Base-by-base conservation (phyloP, 352 stramenopile species). In the Phytophthora pisi region DNA sequence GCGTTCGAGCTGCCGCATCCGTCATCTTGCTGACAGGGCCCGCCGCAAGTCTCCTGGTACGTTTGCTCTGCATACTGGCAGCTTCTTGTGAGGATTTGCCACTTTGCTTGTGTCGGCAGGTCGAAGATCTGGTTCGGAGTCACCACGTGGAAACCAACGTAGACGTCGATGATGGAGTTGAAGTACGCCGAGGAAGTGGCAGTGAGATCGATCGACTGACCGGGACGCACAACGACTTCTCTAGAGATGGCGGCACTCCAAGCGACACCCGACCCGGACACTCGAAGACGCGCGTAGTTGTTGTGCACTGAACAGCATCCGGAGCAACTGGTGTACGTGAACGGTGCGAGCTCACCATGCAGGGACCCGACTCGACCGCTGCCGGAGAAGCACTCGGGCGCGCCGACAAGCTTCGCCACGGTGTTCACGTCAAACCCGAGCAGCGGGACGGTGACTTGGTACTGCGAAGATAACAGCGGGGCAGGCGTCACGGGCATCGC, bases 71-170 rank as follows among this genome's bases (percentile, higher is more conserved):
- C 34, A 55, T 86, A 89, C 26, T 80, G 42, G 40, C 86, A 94
- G 51, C 61, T 69, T 49, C 86, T 79, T 20, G 86, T 94, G 57
- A 77, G 58, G 11, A 94, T 84, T 49, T 62, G 79, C 86, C 86
- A 94, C 54, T 78, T 67, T 3, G 82, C 72, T 31, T 72, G 72
- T 24, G 38, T 63, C 3, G 71, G 64, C 13, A 94, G 71, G 45
- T 92, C 75, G 0, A 92, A 9, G 55, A 92, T 79, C n/a, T 83
- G 78, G 64, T 92, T 94, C 3, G 82, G 60, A 0, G 84, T 91
- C 34, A 91, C 72, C 13, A 91, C 70, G 46, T 94, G 86, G 63
- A 94, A 94, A 23, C 66, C 82, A 4, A 94, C 4, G 63, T 87
- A 90, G 5, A 92, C 82, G 51, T 92, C 81, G 1, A 79, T 62